Conservation (phyloP, 495 filamentous ascomycete genomes). For the Trypethelium eluteriae region DNA sequence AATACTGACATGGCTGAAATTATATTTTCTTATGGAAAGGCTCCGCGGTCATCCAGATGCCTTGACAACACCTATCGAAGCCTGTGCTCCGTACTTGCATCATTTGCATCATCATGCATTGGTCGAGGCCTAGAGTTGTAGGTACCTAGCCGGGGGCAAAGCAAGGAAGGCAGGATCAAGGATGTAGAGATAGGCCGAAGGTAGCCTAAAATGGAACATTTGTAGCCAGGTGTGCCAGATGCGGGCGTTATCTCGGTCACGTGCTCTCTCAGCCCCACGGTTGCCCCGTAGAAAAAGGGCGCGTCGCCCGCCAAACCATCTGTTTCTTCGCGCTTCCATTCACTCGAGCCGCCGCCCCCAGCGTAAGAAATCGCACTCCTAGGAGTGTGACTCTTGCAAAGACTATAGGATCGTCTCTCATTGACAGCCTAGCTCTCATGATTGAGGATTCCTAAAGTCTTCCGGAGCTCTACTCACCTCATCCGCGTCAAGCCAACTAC, state of each 20-base stretch:
- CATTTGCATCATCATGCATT: too few relatives aligned
- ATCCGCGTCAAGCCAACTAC: constrained; percentile 32
- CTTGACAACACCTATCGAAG: neutral
- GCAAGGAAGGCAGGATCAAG: too few relatives aligned
- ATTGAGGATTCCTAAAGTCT: constrained; percentile 23
- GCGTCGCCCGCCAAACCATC: constrained; percentile 1
- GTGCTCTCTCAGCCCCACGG: neutral
- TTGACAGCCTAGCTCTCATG: constrained; percentile 12
- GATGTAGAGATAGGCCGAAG: too few relatives aligned
- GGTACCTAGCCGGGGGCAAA: too few relatives aligned
- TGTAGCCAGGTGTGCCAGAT: too few relatives aligned
- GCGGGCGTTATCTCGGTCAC: neutral
- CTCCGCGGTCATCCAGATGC: too few relatives aligned
- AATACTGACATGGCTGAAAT: too few relatives aligned
- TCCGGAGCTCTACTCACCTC: constrained; percentile 30
- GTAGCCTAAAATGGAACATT: too few relatives aligned
- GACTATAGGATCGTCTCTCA: constrained; percentile 19
- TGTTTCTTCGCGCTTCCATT: constrained; percentile 12
- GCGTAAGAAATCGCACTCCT: constrained; percentile 4
- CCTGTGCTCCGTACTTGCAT: neutral
- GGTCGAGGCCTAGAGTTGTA: too few relatives aligned
- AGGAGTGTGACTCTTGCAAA: constrained; percentile 24
- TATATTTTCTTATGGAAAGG: too few relatives aligned
- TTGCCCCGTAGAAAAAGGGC: neutral
- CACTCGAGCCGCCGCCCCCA: constrained; percentile 15